Conservation (phyloP, 2,329 filamentous ascomycete species). For the Paramyrothecium roridum region DNA sequence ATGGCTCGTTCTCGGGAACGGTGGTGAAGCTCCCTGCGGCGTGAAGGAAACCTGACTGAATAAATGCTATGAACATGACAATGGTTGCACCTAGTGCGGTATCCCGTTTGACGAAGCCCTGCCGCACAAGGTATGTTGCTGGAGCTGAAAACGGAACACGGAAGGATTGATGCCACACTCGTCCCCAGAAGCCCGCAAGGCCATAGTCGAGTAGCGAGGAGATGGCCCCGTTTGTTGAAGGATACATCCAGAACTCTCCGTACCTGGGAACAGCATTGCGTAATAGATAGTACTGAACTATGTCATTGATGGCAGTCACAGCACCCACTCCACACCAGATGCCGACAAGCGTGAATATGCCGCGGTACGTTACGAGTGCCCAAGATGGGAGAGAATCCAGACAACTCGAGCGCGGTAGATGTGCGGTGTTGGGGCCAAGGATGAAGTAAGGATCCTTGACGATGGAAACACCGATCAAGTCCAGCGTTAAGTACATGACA, state of each 20-base stretch:
- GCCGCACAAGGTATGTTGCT: slow-evolving; percentile 40
- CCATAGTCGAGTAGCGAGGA: slow-evolving; percentile 62
- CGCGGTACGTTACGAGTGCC: slow-evolving; percentile 52
- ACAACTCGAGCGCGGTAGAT: slow-evolving; percentile 17
- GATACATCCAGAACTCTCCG: slow-evolving; percentile 49
- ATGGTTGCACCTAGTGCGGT: slow-evolving; percentile 17
- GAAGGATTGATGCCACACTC: slow-evolving; percentile 91
- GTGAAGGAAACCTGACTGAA: slow-evolving; percentile 67
- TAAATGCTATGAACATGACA: slow-evolving; percentile 46
- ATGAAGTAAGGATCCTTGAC: slow-evolving; percentile 78
- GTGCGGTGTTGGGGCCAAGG: slow-evolving; percentile 39
- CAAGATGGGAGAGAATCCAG: slow-evolving; percentile 36
- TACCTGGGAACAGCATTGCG: slow-evolving; percentile 49
- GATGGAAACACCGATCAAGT: slow-evolving; percentile 65
- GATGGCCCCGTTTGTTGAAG: slow-evolving; percentile 54
- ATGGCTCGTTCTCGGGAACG: slow-evolving; percentile 49
- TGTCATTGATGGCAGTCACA: slow-evolving; percentile 57
- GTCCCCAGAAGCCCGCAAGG: slow-evolving; percentile 77
- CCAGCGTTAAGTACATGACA: slow-evolving; percentile 63
- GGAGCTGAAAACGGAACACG: slow-evolving; percentile 68
- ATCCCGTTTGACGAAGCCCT: slow-evolving; percentile 33
- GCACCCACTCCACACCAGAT: slow-evolving; percentile 60
- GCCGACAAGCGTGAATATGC: slow-evolving; percentile 50
- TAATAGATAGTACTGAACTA: slow-evolving; percentile 50
- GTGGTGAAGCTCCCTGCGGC: slow-evolving; percentile 65